phyloP scores from a whole-genome alignment of 163 green algal genomes.

The Prototheca stagnorum region DNA sequence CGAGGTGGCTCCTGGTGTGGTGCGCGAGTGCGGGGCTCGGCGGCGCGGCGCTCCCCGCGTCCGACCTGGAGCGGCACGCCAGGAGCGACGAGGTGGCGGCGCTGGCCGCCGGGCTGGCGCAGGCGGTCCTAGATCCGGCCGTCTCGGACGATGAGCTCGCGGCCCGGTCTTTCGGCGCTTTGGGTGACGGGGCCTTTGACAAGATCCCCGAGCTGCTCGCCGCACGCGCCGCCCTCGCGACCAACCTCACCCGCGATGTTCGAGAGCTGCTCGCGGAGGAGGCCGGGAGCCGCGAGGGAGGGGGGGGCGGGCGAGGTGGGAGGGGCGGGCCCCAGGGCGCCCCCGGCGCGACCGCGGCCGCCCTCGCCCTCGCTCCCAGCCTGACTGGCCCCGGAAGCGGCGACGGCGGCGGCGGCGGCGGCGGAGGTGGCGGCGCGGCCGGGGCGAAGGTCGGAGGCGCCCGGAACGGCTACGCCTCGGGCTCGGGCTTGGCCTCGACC shows the following conservation, averaged over 20 bases:
- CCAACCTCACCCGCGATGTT: constrained; percentile 16
- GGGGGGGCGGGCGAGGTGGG: background rate
- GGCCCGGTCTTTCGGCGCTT: constrained; percentile 46
- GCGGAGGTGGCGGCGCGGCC: no score
- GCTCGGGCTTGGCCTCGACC: no score
- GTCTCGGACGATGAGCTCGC: constrained; percentile 32
- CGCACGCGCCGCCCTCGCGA: constrained; percentile 13
- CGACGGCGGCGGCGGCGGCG: no score
- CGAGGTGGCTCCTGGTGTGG: constrained; percentile 17
- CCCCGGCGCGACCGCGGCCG: background rate
- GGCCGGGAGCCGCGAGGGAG: constrained; percentile 11
- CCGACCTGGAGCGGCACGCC: no score
- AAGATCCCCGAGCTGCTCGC: constrained; percentile 36
- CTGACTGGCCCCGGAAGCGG: no score
- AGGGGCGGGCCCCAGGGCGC: background rate
- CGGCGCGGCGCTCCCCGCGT: no score
- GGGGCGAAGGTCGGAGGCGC: no score
- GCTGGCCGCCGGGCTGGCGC: constrained; percentile 7
- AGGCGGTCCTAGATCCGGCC: background rate
- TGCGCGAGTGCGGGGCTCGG: constrained; percentile 1
- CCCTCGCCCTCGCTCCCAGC: constrained; percentile 3
- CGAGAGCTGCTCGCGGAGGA: constrained; percentile 12
- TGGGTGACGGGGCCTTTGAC: constrained; percentile 45
- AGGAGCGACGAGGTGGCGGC: constrained; percentile 2
- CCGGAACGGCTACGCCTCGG: no score